Evolutionary conservation across 495 filamentous ascomycete genomes (phyloP).

Genomic region (Talaromyces wortmannii): DNA sequence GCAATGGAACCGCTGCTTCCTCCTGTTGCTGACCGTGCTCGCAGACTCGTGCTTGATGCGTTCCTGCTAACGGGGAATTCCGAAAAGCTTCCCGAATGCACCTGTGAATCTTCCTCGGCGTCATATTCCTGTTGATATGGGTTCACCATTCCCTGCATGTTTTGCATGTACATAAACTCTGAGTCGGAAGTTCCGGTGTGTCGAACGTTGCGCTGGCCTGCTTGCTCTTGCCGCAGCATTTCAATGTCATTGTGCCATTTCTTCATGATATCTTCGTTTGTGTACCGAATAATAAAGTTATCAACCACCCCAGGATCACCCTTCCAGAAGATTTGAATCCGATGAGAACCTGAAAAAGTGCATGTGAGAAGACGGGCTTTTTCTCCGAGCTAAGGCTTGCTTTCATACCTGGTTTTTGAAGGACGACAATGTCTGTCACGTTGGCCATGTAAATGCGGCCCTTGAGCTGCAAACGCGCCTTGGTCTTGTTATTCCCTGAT

Average conservation of each 20-base stretch:
- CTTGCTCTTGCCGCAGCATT: constrained; percentile 36
- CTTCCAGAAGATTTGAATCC: constrained; percentile 97
- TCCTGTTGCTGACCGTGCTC: constrained; percentile 71
- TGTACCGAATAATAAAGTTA: constrained; percentile 90
- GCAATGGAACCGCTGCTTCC: constrained; percentile 52
- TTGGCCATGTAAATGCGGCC: constrained; percentile 99
- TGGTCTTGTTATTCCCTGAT: constrained; percentile 62
- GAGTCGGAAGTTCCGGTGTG: constrained; percentile 55
- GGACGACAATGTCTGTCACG: constrained; percentile 83
- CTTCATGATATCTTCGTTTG: constrained; percentile 83
- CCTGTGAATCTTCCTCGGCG: constrained; percentile 62
- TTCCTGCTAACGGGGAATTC: constrained; percentile 64
- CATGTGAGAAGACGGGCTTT: neutral
- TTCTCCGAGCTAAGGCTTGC: neutral
- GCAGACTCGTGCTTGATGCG: constrained; percentile 70
- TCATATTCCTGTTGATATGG: constrained; percentile 77
- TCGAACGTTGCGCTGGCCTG: constrained; percentile 40
- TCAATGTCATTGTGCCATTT: constrained; percentile 70
- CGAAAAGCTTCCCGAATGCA: constrained; percentile 34
- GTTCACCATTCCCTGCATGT: constrained; percentile 60
- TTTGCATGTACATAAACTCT: constrained; percentile 75
- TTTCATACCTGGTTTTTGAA: constrained; percentile 71
- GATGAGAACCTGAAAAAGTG: constrained; percentile 66
- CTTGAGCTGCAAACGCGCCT: constrained; percentile 84
- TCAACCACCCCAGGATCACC: constrained; percentile 93